These are phyloP conservation scores for Magnolia sinica DNA, from an alignment of 164 flowering plant species.

Conservation along the genomic window DNA sequence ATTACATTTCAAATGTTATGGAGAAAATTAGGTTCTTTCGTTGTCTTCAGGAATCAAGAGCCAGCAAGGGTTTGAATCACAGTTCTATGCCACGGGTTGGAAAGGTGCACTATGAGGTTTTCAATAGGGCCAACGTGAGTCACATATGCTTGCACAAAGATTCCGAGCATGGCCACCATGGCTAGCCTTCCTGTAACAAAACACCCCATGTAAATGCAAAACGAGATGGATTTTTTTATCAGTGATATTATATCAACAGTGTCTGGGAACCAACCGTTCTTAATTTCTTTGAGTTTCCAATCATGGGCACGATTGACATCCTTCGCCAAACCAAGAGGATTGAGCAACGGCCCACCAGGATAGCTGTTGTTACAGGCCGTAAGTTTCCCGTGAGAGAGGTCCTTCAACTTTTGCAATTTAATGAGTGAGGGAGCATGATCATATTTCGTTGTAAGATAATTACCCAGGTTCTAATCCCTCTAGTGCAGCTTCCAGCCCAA, in stretches of 20 bases:
- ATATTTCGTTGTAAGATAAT: constrained; percentile 1
- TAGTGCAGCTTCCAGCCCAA: constrained; percentile 83
- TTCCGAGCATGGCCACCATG: constrained; percentile 87
- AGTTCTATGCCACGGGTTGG: constrained; percentile 86
- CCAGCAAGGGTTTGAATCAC: constrained; percentile 59
- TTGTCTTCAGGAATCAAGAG: constrained; percentile 4
- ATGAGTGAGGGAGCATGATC: background rate
- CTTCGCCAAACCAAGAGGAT: constrained; percentile 89
- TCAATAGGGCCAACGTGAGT: constrained; percentile 83
- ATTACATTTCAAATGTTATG: constrained; percentile 3
- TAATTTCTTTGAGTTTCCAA: constrained; percentile 90
- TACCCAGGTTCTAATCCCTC: constrained; percentile 93
- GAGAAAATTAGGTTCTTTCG: background rate
- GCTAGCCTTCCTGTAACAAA: constrained; percentile 67
- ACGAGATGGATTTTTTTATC: background rate
- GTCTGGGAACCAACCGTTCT: constrained; percentile 52
- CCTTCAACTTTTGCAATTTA: background rate
- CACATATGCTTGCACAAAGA: constrained; percentile 76
- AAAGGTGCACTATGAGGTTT: constrained; percentile 71
- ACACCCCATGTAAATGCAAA: background rate
- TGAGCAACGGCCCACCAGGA: constrained; percentile 86
- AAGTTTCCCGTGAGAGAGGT: background rate
- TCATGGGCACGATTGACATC: constrained; percentile 59
- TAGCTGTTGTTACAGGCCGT: constrained; percentile 40
- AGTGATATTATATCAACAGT: background rate